Conservation (phyloP, 768 basidiomycete species). For the Ramaria sp. region DNA sequence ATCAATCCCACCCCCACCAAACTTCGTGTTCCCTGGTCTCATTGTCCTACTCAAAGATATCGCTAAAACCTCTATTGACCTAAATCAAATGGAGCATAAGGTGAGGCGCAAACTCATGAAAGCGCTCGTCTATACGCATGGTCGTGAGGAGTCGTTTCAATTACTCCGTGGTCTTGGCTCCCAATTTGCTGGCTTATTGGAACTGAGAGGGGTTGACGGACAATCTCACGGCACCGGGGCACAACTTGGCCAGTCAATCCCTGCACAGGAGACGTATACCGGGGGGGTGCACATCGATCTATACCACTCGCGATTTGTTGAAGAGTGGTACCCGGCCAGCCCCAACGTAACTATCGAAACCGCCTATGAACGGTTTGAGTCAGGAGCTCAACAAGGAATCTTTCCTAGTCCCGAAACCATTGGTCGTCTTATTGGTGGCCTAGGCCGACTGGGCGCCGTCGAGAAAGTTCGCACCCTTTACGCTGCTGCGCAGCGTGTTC, state of each 20-base stretch:
- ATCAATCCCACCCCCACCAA: slow-evolving; percentile 5
- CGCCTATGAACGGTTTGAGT: slow-evolving; percentile 42
- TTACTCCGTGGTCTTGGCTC: slow-evolving; percentile 1
- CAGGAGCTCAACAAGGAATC: slow-evolving; percentile 30
- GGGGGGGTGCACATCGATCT: slow-evolving; percentile 15
- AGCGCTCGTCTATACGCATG: slow-evolving; percentile 6
- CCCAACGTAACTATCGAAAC: slow-evolving; percentile 20
- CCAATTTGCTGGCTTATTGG: neutral
- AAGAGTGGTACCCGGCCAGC: slow-evolving; percentile 20
- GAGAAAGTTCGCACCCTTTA: slow-evolving; percentile 60
- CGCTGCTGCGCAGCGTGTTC: slow-evolving; percentile 48
- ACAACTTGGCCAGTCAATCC: neutral
- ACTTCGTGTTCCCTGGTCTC: neutral
- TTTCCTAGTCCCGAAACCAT: slow-evolving; percentile 45
- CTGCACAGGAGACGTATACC: neutral
- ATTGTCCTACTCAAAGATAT: neutral
- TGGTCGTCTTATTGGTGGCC: slow-evolving; percentile 51
- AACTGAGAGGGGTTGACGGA: neutral
- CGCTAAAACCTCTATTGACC: neutral
- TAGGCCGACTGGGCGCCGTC: slow-evolving; percentile 54
- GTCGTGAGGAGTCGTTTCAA: neutral
- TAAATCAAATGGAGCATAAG: neutral
- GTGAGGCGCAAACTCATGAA: neutral
- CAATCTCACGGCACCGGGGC: neutral
- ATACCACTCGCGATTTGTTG: slow-evolving; percentile 21